Evolutionary conservation across 805 yeast species (phyloP).

Genomic region (Yamadazyma phyllophila): DNA sequence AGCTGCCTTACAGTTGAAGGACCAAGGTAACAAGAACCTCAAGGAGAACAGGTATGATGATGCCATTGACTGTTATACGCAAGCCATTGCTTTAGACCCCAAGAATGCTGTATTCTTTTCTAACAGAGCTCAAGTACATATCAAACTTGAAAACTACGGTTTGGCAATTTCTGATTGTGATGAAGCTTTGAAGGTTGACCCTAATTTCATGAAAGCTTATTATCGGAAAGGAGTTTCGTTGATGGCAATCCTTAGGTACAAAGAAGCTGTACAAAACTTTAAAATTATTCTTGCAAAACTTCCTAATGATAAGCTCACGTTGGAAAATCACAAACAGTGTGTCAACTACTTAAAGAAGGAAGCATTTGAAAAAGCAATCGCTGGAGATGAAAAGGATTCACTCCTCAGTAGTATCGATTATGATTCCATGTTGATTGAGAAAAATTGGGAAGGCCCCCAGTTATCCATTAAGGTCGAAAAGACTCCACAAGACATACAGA

Average conservation of each 20-base stretch:
- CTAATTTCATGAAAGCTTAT: slow-evolving; percentile 70
- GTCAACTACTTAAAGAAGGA: slow-evolving; percentile 63
- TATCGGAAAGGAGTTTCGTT: slow-evolving; percentile 84
- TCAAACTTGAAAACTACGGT: slow-evolving; percentile 84
- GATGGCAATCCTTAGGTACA: slow-evolving; percentile 72
- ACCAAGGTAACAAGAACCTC: slow-evolving; percentile 70
- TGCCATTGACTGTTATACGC: slow-evolving; percentile 70
- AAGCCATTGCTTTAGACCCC: slow-evolving; percentile 67
- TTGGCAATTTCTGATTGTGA: slow-evolving; percentile 78
- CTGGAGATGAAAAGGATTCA: slow-evolving; percentile 60
- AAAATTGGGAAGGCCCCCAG: slow-evolving; percentile 57
- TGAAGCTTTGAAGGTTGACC: slow-evolving; percentile 64
- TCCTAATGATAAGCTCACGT: slow-evolving; percentile 70
- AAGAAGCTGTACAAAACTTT: slow-evolving; percentile 70
- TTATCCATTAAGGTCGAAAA: slow-evolving; percentile 42
- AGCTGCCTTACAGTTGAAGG: slow-evolving; percentile 54
- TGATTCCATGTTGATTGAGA: slow-evolving; percentile 49
- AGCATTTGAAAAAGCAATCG: slow-evolving; percentile 85
- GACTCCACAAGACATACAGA: slow-evolving; percentile 20
- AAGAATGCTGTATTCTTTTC: slow-evolving; percentile 66
- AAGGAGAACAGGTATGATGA: slow-evolving; percentile 60
- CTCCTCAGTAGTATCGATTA: slow-evolving; percentile 48
- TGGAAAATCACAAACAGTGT: slow-evolving; percentile 59
- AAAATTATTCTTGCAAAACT: slow-evolving; percentile 56
- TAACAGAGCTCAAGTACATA: slow-evolving; percentile 87